Evolutionary conservation across 176 grass and related monocot genomes (phyloP), one percentile per base, ranked within the genome.

Genomic region (Eragrostis nindensis): DNA sequence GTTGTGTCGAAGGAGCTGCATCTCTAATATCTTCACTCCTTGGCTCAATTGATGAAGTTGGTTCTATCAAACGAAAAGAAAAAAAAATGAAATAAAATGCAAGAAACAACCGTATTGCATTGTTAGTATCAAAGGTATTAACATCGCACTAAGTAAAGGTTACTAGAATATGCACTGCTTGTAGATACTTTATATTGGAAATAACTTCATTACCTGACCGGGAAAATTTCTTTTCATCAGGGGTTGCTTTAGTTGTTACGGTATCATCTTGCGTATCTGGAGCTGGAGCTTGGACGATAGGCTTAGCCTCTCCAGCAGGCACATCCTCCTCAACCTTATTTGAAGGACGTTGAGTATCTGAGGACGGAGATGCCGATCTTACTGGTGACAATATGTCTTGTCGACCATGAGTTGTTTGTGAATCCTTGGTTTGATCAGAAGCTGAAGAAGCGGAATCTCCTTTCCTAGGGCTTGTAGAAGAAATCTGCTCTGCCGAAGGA

Each of bases 151-250:
- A n/a, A 60, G 61, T 47, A 85, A 78, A 3, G 39, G 19, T 48
- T 70, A 43, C 49, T 62, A 70, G 14, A 69, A 54, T 46, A 15
- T 12, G 5, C 21, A 59, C 1, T 7, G 0, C 22, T 71, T 54
- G 22, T 32, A 16, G 22, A 54, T 18, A 73, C 22, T 62, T 15
- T 22, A 49, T 19, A 65, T 43, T 64, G 42, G n/a, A 63, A 62
- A 71, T 12, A 65, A 16, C 24, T 53, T 65, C 0, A 42, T 79
- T 85, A 85, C 83, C 83, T 79, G 56, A 2, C 32, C 41, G 47
- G 36, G 17, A 11, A 64, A 55, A 3, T 8, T 78, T 78, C 7
- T 71, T 17, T n/a, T 56, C 54, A 70, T 30, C 57, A 65, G 13
- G 1, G 16, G 30, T 17, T 62, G 62, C 45, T 70, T 50, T 19